Conservation (phyloP, 2,329 filamentous ascomycete species). For the Cordyceps pruinosa region DNA sequence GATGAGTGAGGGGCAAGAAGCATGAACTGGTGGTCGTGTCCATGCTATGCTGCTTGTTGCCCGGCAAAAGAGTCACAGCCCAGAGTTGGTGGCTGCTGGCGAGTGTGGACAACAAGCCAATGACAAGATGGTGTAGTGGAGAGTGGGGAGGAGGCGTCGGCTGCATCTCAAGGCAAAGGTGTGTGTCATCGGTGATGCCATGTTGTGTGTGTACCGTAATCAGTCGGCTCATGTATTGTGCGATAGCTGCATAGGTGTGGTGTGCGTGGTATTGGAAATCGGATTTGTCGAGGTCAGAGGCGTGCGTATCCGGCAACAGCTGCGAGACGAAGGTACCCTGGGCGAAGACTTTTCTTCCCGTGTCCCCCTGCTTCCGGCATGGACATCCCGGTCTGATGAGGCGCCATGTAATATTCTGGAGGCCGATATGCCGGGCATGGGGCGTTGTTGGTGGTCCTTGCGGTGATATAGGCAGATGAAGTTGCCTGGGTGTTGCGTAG, state of each 20-base stretch:
- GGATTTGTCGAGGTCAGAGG: not conserved
- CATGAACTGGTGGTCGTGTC: not conserved
- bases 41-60: not conserved
- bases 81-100: slow-evolving; percentile 3
- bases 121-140: not conserved
- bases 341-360: not conserved
- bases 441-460: slow-evolving; percentile 1
- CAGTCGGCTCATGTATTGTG: not conserved
- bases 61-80: slow-evolving; percentile 6
- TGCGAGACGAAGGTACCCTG: not conserved
- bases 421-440: not conserved
- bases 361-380: not conserved
- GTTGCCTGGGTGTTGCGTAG: not conserved
- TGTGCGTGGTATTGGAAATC: not conserved
- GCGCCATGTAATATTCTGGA: not conserved
- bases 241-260: not conserved
- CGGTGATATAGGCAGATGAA: not conserved
- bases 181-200: slow-evolving; percentile 1
- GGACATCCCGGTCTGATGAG: not conserved
- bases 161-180: slow-evolving; percentile 1
- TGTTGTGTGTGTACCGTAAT: not conserved
- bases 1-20: not conserved
- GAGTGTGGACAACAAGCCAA: not conserved
- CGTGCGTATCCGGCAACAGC: not conserved
- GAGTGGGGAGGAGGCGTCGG: not conserved